Conservation (phyloP, 1,284 basidiomycete species). For the Lentinula novae-zelandiae region DNA sequence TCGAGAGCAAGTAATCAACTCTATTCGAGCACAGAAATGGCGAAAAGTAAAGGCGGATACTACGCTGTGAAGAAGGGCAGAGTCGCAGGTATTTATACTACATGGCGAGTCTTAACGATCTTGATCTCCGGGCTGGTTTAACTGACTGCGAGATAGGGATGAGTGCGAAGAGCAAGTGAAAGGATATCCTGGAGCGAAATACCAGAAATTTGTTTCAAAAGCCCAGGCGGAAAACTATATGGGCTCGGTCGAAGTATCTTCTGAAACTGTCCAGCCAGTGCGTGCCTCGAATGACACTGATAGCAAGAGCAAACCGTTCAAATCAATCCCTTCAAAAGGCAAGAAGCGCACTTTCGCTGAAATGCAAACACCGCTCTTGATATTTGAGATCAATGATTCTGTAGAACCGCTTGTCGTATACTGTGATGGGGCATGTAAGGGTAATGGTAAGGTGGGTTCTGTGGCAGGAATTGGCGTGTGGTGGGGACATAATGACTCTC, state of each 20-base stretch:
- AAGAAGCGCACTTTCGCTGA: slow-evolving; percentile 10
- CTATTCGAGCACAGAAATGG: background rate
- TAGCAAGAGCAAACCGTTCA: background rate
- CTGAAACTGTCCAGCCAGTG: background rate
- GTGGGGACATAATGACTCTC: slow-evolving; percentile 47
- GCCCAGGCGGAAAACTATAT: slow-evolving; percentile 34
- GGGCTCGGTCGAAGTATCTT: background rate
- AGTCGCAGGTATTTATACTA: slow-evolving; percentile 33
- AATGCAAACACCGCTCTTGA: background rate
- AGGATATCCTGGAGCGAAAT: slow-evolving; percentile 42
- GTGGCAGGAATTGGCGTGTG: slow-evolving; percentile 58
- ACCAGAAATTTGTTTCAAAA: slow-evolving; percentile 47
- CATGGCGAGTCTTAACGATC: slow-evolving; percentile 29
- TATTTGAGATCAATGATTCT: background rate
- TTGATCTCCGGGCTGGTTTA: background rate
- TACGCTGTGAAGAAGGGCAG: slow-evolving; percentile 37
- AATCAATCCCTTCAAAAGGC: slow-evolving; percentile 5
- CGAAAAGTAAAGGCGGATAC: slow-evolving; percentile 20
- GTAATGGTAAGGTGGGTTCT: slow-evolving; percentile 49
- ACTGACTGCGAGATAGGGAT: slow-evolving; percentile 27
- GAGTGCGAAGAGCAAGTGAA: slow-evolving; percentile 45
- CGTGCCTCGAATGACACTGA: background rate
- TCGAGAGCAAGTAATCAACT: background rate
- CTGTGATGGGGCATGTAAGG: slow-evolving; percentile 60
- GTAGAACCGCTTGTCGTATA: slow-evolving; percentile 40